Evolutionary conservation across 2,329 filamentous ascomycete species (phyloP).

Genomic region (Aureobasidium lini): DNA sequence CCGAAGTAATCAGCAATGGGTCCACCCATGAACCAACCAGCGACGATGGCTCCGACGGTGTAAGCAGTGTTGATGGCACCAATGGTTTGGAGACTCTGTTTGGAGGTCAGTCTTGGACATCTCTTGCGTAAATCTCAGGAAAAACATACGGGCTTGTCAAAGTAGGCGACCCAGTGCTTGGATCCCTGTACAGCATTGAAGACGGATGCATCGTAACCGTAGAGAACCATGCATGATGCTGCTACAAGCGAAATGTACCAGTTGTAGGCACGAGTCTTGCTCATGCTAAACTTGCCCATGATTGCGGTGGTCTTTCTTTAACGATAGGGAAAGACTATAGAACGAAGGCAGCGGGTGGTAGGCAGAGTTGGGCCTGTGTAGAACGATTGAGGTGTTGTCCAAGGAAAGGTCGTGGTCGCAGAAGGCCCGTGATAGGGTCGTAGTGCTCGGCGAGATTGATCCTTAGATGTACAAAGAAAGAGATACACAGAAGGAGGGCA

Average conservation of each 20-base stretch:
- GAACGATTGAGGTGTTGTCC: background rate
- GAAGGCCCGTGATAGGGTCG: background rate
- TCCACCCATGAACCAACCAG: slow-evolving; percentile 62
- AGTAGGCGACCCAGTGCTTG: slow-evolving; percentile 58
- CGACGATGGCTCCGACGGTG: slow-evolving; percentile 62
- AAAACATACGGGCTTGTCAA: slow-evolving; percentile 39
- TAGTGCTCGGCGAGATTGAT: background rate
- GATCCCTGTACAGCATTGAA: slow-evolving; percentile 67
- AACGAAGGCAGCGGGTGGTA: no score
- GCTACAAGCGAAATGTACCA: slow-evolving; percentile 62
- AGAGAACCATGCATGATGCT: slow-evolving; percentile 67
- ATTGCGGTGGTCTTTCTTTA: background rate
- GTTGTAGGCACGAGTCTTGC: slow-evolving; percentile 38
- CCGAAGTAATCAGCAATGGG: slow-evolving; percentile 39
- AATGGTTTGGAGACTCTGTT: slow-evolving; percentile 35
- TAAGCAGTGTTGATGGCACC: slow-evolving; percentile 61
- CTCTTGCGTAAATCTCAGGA: background rate
- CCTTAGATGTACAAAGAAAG: background rate
- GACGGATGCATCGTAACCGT: slow-evolving; percentile 67
- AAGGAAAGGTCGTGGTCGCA: background rate
- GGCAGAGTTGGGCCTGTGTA: no score
- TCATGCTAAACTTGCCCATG: slow-evolving; percentile 17
- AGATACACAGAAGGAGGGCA: background rate
- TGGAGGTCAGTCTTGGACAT: background rate
- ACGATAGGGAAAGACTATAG: background rate